Evolutionary conservation across 495 filamentous ascomycete species (phyloP).

Genomic region (Penicillium goetzii): DNA sequence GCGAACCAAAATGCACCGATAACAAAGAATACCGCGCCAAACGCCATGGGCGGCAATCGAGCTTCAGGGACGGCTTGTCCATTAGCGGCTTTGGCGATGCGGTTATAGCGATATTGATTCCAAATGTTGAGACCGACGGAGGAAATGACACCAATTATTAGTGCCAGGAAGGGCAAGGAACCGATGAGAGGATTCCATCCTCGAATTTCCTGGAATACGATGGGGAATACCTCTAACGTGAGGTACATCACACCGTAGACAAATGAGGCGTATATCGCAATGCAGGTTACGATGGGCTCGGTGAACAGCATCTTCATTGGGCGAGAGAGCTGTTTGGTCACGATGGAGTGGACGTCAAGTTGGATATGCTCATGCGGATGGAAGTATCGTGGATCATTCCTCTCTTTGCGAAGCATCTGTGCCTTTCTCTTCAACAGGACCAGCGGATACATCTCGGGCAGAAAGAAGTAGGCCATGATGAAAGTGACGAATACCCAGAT

Average conservation of each 20-base stretch:
- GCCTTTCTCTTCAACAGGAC: constrained; percentile 41
- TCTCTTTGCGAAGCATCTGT: constrained; percentile 33
- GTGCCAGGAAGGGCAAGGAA: constrained; percentile 34
- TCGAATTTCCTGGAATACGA: constrained; percentile 37
- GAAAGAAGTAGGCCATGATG: constrained; percentile 31
- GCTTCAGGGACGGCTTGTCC: constrained; percentile 38
- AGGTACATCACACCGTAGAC: constrained; percentile 41
- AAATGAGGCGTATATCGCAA: constrained; percentile 45
- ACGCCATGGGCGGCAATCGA: constrained; percentile 49
- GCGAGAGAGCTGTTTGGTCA: constrained; percentile 40
- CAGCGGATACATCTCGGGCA: constrained; percentile 40
- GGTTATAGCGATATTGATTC: constrained; percentile 33
- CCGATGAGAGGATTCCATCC: constrained; percentile 29
- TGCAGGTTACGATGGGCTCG: constrained; percentile 45
- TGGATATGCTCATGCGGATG: constrained; percentile 48
- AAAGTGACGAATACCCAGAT: constrained; percentile 37
- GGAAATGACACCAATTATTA: constrained; percentile 36
- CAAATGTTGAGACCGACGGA: constrained; percentile 31
- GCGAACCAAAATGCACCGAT: constrained; percentile 52
- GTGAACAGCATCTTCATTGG: constrained; percentile 45
- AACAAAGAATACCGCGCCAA: constrained; percentile 53
- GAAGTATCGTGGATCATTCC: constrained; percentile 39
- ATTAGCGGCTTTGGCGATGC: constrained; percentile 22
- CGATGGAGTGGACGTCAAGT: constrained; percentile 33
- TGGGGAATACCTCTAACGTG: constrained; percentile 39